Percentiles rank a stretch among this genome's conserved stretches.
Conservation (phyloP, 2,329 filamentous ascomycete genomes). For the Pseudogymnoascus sp. region DNA sequence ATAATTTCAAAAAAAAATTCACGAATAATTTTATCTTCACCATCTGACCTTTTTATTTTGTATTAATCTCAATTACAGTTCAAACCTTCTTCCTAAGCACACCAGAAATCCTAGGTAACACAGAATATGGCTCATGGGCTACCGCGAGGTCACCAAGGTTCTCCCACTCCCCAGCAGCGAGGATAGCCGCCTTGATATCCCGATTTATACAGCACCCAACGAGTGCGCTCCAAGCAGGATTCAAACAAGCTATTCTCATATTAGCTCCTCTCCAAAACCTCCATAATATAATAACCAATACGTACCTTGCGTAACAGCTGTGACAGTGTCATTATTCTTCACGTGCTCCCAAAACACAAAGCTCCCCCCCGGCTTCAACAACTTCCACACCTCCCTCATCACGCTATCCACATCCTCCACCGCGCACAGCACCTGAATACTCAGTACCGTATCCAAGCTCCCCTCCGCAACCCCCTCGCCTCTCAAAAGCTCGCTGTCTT, state of each 20-base stretch:
- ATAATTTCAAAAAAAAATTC: not conserved
- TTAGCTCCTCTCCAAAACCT: slow-evolving; percentile 12
- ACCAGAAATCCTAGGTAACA: slow-evolving; percentile 30
- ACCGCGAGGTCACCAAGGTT: slow-evolving; percentile 25
- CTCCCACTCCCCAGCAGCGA: slow-evolving; percentile 30
- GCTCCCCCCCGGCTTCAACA: slow-evolving; percentile 40
- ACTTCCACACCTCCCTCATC: slow-evolving; percentile 32
- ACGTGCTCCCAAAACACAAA: slow-evolving; percentile 43
- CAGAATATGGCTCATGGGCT: slow-evolving; percentile 24
- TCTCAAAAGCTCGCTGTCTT: slow-evolving; percentile 34
- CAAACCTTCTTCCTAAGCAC: slow-evolving; percentile 28
- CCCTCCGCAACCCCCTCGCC: slow-evolving; percentile 31
- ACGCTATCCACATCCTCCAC: slow-evolving; percentile 27
- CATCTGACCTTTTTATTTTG: not conserved
- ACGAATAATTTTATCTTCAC: not conserved
- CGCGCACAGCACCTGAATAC: slow-evolving; percentile 40
- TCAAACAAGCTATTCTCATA: slow-evolving; percentile 24
- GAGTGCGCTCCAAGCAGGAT: slow-evolving; percentile 28
- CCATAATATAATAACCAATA: slow-evolving; percentile 8
- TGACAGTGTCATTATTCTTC: slow-evolving; percentile 25
- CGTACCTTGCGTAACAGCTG: slow-evolving; percentile 28
- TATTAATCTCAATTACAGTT: not conserved
- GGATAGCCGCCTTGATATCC: slow-evolving; percentile 25
- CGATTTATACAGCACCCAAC: slow-evolving; percentile 28
- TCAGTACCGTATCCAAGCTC: slow-evolving; percentile 35